phyloP scores from a whole-genome alignment of 495 filamentous ascomycete species.

The Parachaetomium inaequale region DNA sequence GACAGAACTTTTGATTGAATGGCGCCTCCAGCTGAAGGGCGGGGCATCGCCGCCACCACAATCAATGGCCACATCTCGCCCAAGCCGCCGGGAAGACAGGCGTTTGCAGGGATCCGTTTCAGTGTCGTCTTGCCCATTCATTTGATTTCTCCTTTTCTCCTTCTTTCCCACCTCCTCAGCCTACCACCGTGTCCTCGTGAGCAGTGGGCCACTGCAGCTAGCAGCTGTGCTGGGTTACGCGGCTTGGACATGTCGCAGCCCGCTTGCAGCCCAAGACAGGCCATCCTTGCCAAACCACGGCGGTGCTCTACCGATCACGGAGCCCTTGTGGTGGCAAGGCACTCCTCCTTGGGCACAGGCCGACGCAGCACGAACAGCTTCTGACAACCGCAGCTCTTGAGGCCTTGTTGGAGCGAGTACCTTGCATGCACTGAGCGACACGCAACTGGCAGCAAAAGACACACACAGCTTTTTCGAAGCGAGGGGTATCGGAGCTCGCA shows the following conservation, averaged over 20 bases:
- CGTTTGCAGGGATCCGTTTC: background rate
- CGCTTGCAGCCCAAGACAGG: slow-evolving; percentile 8
- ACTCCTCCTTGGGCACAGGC: background rate
- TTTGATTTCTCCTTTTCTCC: background rate
- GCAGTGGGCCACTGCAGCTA: slow-evolving; percentile 8
- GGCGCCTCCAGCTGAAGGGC: background rate
- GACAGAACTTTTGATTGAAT: no score
- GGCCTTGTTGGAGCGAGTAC: background rate
- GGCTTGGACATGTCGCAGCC: background rate
- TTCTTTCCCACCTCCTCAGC: background rate
- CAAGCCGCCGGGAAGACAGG: background rate
- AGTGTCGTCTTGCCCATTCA: background rate
- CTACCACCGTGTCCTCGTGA: slow-evolving; percentile 21
- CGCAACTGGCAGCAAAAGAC: background rate
- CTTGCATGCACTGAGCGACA: background rate
- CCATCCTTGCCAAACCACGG: slow-evolving; percentile 16
- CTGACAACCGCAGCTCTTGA: background rate
- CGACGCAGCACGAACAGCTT: background rate
- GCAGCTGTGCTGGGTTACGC: background rate
- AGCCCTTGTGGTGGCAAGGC: background rate
- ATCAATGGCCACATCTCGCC: background rate
- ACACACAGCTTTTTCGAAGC: no score
- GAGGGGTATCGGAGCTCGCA: no score
- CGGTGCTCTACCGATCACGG: slow-evolving; percentile 23
- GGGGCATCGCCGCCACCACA: slow-evolving; percentile 1